phyloP scores from a whole-genome alignment of 345 rosid species.

The Balakata baccata region DNA sequence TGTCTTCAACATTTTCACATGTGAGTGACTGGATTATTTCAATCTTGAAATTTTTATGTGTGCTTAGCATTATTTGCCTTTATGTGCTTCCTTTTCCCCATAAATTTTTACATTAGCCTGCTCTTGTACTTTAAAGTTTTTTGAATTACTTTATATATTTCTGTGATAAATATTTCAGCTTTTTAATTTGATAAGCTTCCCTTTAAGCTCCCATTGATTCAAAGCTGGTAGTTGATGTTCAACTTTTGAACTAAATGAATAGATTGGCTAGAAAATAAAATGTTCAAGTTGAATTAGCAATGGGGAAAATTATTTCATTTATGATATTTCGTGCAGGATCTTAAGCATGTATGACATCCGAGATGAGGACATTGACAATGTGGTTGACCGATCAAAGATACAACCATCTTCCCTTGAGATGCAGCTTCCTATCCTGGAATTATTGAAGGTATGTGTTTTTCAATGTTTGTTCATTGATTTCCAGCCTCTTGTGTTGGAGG shows the following conservation, averaged over 20 bases:
- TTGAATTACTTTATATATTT: not conserved
- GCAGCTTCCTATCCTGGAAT: conserved; percentile 82
- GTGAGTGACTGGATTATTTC: conserved; percentile 41
- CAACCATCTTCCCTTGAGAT: conserved; percentile 59
- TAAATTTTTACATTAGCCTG: not conserved
- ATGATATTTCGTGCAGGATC: conserved; percentile 51
- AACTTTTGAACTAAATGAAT: not conserved
- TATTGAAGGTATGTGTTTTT: conserved; percentile 61
- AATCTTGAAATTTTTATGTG: not conserved
- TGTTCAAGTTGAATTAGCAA: not conserved
- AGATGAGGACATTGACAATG: conserved; percentile 73
- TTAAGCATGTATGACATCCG: conserved; percentile 73
- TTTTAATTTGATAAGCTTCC: not conserved
- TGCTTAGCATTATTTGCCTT: not conserved
- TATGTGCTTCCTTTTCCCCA: not conserved
- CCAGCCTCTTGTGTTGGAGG: not conserved
- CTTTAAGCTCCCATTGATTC: not conserved
- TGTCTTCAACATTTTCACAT: conserved; percentile 94
- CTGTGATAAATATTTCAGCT: no score
- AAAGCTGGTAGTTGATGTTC: not conserved
- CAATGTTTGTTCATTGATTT: not conserved
- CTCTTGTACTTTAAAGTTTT: not conserved
- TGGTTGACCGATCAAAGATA: conserved; percentile 49
- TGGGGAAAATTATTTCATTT: conserved; percentile 6
- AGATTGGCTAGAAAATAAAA: not conserved